Percentiles rank a stretch among this genome's conserved stretches.
Conservation (phyloP, 345 rosid species). For the Gossypium stocksii region DNA sequence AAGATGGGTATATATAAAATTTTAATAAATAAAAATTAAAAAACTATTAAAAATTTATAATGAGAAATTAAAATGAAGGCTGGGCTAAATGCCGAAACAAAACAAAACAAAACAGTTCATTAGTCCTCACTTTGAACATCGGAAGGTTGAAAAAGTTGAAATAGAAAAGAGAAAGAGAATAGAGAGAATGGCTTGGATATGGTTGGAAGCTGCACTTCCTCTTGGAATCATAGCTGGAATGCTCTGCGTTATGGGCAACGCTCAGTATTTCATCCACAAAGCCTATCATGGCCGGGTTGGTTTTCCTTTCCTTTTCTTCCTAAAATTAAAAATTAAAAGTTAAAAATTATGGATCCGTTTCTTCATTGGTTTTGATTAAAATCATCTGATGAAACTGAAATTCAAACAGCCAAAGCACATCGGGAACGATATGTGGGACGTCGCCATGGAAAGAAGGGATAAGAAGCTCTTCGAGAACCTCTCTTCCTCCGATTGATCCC, state of each 20-base stretch:
- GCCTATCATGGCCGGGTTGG: conserved; percentile 81
- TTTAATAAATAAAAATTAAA: too few species aligned
- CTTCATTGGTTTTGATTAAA: background rate
- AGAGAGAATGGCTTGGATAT: conserved; percentile 45
- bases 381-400: conserved; percentile 10
- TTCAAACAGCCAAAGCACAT: conserved; percentile 78
- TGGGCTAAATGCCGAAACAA: background rate
- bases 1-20: too few species aligned
- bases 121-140: background rate
- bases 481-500: conserved; percentile 33
- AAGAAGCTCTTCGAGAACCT: conserved; percentile 66
- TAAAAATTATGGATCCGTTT: background rate
- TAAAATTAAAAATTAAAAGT: conserved; percentile 1
- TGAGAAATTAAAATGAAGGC: background rate
- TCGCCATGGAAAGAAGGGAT: conserved; percentile 94
- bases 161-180: background rate
- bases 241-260: conserved; percentile 79
- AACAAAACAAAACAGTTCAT: background rate
- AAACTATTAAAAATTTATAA: too few species aligned
- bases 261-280: conserved; percentile 88
- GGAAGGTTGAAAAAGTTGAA: background rate
- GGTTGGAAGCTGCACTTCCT: conserved; percentile 83
- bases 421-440: conserved; percentile 91
- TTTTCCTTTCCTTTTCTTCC: background rate
- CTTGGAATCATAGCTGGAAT: conserved; percentile 93